Percentiles rank a stretch among this genome's conserved stretches.
Conservation (phyloP, 257 asterid genomes). For the Cruciata laevipes region DNA sequence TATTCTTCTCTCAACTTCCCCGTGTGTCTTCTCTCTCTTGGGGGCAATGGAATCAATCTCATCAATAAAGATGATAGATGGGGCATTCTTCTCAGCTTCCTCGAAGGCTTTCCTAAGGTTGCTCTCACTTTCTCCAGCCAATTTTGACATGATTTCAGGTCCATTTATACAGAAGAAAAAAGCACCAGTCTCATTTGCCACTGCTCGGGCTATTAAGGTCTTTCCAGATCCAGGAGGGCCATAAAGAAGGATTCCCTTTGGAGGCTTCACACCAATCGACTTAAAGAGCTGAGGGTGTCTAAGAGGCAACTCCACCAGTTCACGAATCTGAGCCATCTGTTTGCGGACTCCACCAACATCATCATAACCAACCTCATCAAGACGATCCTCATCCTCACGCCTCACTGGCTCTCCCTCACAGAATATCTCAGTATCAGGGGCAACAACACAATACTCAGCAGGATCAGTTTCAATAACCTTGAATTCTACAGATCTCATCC, state of each 20-base stretch:
- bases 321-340: constrained; percentile 91
- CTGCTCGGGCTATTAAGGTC: constrained; percentile 84
- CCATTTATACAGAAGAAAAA: constrained; percentile 88
- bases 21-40: constrained; percentile 81
- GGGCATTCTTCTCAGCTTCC: constrained; percentile 96
- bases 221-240: constrained; percentile 96
- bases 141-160: constrained; percentile 83
- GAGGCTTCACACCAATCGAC: constrained; percentile 84
- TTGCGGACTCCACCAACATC: constrained; percentile 90
- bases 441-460: constrained; percentile 70
- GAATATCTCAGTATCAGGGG: constrained; percentile 81
- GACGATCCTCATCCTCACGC: constrained; percentile 70
- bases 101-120: constrained; percentile 92
- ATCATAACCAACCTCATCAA: constrained; percentile 83
- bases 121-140: constrained; percentile 95
- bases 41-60: constrained; percentile 96
- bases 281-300: constrained; percentile 89
- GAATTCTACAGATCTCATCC: constrained; percentile 81
- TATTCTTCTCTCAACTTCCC: constrained; percentile 93
- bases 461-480: constrained; percentile 79
- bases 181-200: constrained; percentile 92
- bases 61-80: constrained; percentile 80
- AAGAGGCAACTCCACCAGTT: constrained; percentile 74
- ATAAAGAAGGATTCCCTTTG: constrained; percentile 70
- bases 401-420: constrained; percentile 79